Base-by-base conservation (phyloP, 1,139 yeast genomes). In the Wickerhamomyces sp. region DNA sequence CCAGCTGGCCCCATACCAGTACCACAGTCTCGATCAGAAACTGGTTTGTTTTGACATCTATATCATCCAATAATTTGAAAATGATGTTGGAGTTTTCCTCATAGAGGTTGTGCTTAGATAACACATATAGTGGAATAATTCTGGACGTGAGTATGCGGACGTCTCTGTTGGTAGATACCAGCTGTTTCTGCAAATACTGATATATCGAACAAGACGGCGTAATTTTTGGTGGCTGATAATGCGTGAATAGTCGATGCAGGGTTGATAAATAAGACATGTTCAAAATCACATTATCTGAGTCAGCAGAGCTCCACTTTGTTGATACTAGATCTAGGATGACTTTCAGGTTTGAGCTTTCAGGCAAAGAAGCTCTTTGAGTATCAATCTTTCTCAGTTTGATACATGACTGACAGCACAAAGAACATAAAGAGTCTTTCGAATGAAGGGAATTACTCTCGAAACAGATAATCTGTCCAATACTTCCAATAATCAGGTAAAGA, bases 1-100 rank as follows among this genome's bases (percentile, higher is more conserved):
- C 83, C 37, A 85, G 55, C 45, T 79, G 84, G 2, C 83, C 78
- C 69, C 86, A 75, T 0, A 84, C 73, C 55, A 73, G 66, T 3
- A 84, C 70, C 0, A 82, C 75, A 0, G 89, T 76, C 58, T 87
- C 95, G 9, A 78, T 81, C 40, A 83, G 63, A 56, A 78, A 73
- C 6, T 52, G 46, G n/a, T 32, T 27, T 3, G 36, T 30, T 4
- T 44, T 42, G 1, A 49, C 29, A 10, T 52, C 48, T 10, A 56
- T 33, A 3, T 47, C 40, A 32, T 53, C 51, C 8, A 55, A 45
- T 14, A 51, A 18, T 6, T 43, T 40, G 23, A 50, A 46, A 13
- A 58, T 50, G 4, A 40, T 14, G 4, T 38, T 38, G 11, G 55
- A 51, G 34, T 52, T 51, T 6, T 39, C 33, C 9, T 57, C 58